phyloP scores from a whole-genome alignment of 352 stramenopile genomes.

The Phytophthora colocasiae region DNA sequence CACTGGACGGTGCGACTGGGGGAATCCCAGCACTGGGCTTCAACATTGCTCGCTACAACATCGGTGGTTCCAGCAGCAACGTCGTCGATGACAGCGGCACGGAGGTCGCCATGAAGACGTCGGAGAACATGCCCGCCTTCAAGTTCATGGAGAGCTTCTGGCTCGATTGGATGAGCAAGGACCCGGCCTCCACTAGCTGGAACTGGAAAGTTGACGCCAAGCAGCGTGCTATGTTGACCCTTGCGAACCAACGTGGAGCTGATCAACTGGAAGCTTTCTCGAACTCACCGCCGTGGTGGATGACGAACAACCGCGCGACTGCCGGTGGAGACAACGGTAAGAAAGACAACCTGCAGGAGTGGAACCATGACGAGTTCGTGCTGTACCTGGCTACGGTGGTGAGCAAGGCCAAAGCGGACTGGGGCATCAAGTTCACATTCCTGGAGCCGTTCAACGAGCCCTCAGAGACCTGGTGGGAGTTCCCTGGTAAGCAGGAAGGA shows the following conservation, averaged over 20 bases:
- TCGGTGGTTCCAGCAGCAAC: conserved; percentile 53
- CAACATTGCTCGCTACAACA: conserved; percentile 71
- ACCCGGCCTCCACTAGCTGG: conserved; percentile 51
- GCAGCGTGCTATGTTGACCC: conserved; percentile 50
- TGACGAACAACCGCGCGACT: conserved; percentile 58
- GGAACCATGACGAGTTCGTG: conserved; percentile 57
- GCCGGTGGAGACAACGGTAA: conserved; percentile 46
- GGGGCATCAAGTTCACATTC: conserved; percentile 58
- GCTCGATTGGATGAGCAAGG: conserved; percentile 57
- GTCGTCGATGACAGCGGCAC: conserved; percentile 50
- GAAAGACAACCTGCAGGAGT: conserved; percentile 55
- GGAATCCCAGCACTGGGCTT: conserved; percentile 51
- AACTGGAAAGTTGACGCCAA: conserved; percentile 58
- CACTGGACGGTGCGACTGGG: conserved; percentile 23
- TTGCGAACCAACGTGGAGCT: conserved; percentile 45
- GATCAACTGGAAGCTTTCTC: conserved; percentile 62
- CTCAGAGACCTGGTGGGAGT: conserved; percentile 57
- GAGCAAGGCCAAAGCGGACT: conserved; percentile 47
- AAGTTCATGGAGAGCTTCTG: conserved; percentile 61
- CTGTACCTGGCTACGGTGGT: conserved; percentile 55
- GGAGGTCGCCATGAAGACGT: conserved; percentile 49
- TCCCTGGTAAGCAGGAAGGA: conserved; percentile 57
- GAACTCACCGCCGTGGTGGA: conserved; percentile 71
- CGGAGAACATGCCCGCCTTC: conserved; percentile 58
- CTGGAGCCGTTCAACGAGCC: conserved; percentile 71